Base-by-base conservation (phyloP, 2,329 filamentous ascomycete genomes). In the Rhynchosporium agropyri region DNA sequence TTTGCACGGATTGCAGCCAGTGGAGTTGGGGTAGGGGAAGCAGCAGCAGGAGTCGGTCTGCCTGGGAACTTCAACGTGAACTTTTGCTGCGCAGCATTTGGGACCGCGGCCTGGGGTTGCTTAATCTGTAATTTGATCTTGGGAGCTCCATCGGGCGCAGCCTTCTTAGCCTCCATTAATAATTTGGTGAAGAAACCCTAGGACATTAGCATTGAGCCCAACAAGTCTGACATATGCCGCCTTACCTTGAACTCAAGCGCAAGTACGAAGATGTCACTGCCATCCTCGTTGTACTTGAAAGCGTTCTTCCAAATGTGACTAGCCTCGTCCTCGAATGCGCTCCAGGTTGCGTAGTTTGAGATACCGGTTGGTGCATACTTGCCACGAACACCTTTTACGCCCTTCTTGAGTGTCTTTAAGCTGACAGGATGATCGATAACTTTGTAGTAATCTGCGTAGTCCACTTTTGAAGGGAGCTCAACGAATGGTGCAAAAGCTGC, bases 251-350 rank as follows among this genome's bases (percentile, higher is more conserved):
- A 84, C 64, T 95, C 87, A 55, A 87, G 84, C 0, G 92, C 91
- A 65, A 95, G 80, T 28, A 84, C 81, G 67, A 88, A 91, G 58
- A 97, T 93, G 15, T 92, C 89, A 72, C 93, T 97, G 3, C 89
- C 90, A 73, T 97, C 92, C 75, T 97, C 91, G 69, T 97, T 97
- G 79, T 94, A 97, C 63, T 89, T 89, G 71, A 87, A 89, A 0
- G 92, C 92, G 75, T 97, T 97, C 55, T 83, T 84, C 93, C 93
- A 97, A 49, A 97, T 87, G 58, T 91, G 82, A 70, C 87, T 90
- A 12, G 91, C 83, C 71, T 90, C 90, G 60, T 92, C 87, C 74
- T 92, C 91, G 68, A 97, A 91, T 0, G 87, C 83, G 62, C 87
- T 83, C 93, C 93, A 97, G 57, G 80, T 89, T 74, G 91, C 93